Evolutionary conservation across 2,329 filamentous ascomycete species (phyloP).

Genomic region (Aspergillus phoenicis): DNA sequence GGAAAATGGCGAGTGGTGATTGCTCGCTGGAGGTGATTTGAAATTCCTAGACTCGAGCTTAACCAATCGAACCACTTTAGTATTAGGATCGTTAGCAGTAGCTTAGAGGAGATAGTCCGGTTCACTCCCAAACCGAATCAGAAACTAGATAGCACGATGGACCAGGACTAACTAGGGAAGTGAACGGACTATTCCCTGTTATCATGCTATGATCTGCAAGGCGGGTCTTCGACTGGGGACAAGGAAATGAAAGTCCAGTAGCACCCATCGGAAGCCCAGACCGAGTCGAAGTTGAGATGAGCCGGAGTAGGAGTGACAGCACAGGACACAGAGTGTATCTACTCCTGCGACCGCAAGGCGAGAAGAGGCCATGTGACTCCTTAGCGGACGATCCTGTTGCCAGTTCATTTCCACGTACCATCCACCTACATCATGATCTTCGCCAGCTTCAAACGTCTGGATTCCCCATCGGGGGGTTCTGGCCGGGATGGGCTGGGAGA

Average conservation of each 20-base stretch:
- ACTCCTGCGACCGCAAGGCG: background rate
- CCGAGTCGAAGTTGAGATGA: background rate
- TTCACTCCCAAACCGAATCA: background rate
- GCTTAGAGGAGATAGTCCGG: background rate
- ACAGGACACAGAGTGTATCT: background rate
- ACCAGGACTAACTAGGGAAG: background rate
- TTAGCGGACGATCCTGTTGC: slow-evolving; percentile 5
- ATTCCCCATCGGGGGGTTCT: background rate
- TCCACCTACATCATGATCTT: background rate
- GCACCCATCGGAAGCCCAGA: slow-evolving; percentile 1
- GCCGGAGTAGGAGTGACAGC: background rate
- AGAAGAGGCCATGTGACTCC: background rate
- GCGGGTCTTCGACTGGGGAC: slow-evolving; percentile 3
- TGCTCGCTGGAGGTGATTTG: background rate
- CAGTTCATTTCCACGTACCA: background rate
- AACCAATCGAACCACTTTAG: background rate
- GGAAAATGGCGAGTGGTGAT: background rate
- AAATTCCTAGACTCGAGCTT: background rate
- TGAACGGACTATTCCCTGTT: slow-evolving; percentile 1
- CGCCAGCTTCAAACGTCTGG: background rate
- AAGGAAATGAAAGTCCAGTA: background rate
- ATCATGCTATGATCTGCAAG: slow-evolving; percentile 7
- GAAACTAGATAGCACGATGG: background rate
- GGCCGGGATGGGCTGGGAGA: background rate
- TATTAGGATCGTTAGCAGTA: background rate